Evolutionary conservation across 495 filamentous ascomycete genomes (phyloP), one percentile per base, ranked within the genome.

Genomic region (Podospora didyma): DNA sequence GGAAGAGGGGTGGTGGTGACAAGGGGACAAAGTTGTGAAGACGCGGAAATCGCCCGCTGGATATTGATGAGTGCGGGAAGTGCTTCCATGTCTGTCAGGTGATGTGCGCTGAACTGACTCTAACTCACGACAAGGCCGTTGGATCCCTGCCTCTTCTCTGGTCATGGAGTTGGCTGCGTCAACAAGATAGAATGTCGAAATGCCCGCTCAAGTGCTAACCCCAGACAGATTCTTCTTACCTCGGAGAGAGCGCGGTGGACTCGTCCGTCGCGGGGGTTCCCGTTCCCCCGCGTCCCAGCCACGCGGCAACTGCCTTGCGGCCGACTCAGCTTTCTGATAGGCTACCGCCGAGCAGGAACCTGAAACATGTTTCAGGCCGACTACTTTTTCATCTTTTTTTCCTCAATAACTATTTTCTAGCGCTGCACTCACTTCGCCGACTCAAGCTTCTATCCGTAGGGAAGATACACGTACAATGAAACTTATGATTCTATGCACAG

Each of bases 351-450:
- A 42, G 39, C 12, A n/a, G n/a, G 12, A 24, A 9, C 47, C 26
- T 28, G 26, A 49, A 49, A 28, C 47, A 26, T 49, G 47, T 49
- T 49, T 49, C 47, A 49, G 47, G 47, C 9, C 26, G 4, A 31
- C 26, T 3, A 31, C 4, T 28, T 49, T 34, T 31, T 9, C 22
- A 16, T 11, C 47, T 31, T 49, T 31, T 28, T 11, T 31, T 16
- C 45, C 23, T 20, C 45, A 4, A 47, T 2, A 11, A 11, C 22
- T 4, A 16, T 47, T 19, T 7, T 7, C 20, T 22, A 12, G 7
- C 7, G 11, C 47, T 49, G 21, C 47, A 19, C n/a, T n/a, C n/a
- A n/a, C n/a, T n/a, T n/a, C n/a, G n/a, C n/a, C n/a, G n/a, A n/a
- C n/a, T n/a, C n/a, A n/a, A 24, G n/a, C n/a, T 49, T n/a, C 20